Conservation (phyloP, 176 grass and related monocot genomes). For the Saccharum spontaneum region DNA sequence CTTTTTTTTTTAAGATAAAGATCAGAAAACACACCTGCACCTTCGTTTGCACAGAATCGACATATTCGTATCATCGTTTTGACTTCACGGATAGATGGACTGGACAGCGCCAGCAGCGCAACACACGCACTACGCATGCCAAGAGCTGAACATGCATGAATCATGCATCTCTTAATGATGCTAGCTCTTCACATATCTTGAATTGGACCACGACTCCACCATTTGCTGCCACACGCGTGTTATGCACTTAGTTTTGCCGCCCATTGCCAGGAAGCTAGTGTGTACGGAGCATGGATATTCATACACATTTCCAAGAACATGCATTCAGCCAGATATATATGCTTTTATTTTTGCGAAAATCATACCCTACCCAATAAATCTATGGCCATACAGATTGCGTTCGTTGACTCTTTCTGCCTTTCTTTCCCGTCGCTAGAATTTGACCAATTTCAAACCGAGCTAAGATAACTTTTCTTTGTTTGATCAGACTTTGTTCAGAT, state of each 20-base stretch:
- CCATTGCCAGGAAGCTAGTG: not conserved
- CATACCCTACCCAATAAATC: not conserved
- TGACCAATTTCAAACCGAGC: no score
- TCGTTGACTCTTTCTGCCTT: not conserved
- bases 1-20: no score
- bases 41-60: not conserved
- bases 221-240: not conserved
- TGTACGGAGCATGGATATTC: not conserved
- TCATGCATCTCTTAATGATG: not conserved
- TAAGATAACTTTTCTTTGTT: no score
- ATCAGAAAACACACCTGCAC: not conserved
- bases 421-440: not conserved
- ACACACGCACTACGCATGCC: not conserved
- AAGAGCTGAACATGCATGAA: not conserved
- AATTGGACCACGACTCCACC: conserved; percentile 3
- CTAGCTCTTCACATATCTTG: not conserved
- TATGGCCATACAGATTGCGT: not conserved
- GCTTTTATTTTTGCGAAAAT: not conserved
- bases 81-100: not conserved
- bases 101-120: not conserved
- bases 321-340: not conserved
- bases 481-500: no score
- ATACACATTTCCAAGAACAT: not conserved
- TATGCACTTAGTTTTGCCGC: not conserved
- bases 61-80: not conserved